Evolutionary conservation across 352 stramenopile species (phyloP), one percentile per base, ranked within the genome.

Genomic region (Globisporangium orthogonon): DNA sequence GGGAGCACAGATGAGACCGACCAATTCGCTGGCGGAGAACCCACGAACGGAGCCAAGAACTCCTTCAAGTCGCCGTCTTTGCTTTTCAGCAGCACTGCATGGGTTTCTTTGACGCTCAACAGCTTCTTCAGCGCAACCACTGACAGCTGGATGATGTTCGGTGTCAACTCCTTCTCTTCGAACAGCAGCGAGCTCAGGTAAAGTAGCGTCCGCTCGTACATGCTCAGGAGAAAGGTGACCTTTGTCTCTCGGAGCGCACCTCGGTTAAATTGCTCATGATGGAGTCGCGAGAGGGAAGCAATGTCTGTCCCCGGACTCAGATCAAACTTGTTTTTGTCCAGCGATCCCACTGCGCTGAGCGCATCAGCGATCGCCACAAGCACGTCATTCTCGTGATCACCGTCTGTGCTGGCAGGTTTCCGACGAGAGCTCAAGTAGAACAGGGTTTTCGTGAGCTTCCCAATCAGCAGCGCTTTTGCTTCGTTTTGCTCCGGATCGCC

Each of bases 101-200:
- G 45, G n/a, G 67, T 75, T 33, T 77, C 70, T 0, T 79, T 65
- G 3, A 83, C 40, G 29, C 51, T 62, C 18, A 91, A 58, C 10
- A 93, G 54, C 17, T 41, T 63, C 51, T 82, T 87, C 44, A 91
- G 45, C 30, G 80, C 71, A 7, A 63, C 69, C 7, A 88, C 40
- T 1, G 69, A 54, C 57, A 83, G 61, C 31, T 78, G 58, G 3
- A 92, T 59, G 2, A 85, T 61, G 28, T 69, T 58, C 1, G 78
- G 56, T 7, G 62, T 47, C 44, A 68, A 53, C 37, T 50, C 60
- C 50, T 51, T 56, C 39, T 62, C 65, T 50, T 90, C 81, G 39
- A 91, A 90, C 43, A 93, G 45, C 23, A 91, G 18, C n/a, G 80
- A 86, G 37, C 74, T 80, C 44, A 93, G 47, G 51, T 73, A 83